A percentile compares a stretch with the other conserved stretches of the same genome.
Evolutionary conservation across 805 yeast species (phyloP).

Genomic region (Ogataea trehalophila): DNA sequence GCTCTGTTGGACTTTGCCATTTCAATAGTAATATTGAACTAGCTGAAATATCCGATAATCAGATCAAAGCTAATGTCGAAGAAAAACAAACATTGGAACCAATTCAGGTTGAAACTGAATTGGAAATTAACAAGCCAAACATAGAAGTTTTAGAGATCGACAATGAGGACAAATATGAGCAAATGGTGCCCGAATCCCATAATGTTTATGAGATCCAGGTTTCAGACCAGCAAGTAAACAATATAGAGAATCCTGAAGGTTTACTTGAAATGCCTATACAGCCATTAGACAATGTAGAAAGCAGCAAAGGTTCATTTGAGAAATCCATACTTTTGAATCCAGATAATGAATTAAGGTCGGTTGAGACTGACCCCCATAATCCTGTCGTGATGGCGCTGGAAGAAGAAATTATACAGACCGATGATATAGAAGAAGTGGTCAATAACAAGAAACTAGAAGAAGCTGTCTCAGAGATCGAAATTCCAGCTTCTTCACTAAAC

Average conservation of each 20-base stretch:
- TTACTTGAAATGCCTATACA: background rate
- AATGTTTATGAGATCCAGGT: too few relatives aligned
- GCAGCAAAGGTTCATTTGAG: background rate
- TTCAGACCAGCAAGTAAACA: background rate
- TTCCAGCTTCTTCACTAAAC: slow-evolving; percentile 37
- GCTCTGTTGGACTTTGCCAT: background rate
- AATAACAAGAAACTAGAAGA: background rate
- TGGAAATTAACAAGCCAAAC: too few relatives aligned
- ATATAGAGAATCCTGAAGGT: background rate
- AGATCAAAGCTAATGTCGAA: background rate
- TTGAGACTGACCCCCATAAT: background rate
- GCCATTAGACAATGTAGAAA: background rate
- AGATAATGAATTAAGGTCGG: background rate
- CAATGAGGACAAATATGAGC: background rate
- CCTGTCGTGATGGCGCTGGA: slow-evolving; percentile 5
- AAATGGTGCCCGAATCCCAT: background rate
- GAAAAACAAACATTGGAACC: too few relatives aligned
- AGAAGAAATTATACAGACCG: slow-evolving; percentile 23
- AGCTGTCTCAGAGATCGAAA: slow-evolving; percentile 26
- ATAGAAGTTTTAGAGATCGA: too few relatives aligned
- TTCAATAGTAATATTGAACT: background rate
- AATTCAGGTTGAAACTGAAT: too few relatives aligned
- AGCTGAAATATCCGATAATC: slow-evolving; percentile 8
- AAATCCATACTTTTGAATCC: too few relatives aligned
- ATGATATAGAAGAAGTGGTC: slow-evolving; percentile 19